Percentiles rank a stretch among this genome's conserved stretches.
Evolutionary conservation across 2,329 filamentous ascomycete species (phyloP).

Genomic region (Aspergillus novoparasiticus): DNA sequence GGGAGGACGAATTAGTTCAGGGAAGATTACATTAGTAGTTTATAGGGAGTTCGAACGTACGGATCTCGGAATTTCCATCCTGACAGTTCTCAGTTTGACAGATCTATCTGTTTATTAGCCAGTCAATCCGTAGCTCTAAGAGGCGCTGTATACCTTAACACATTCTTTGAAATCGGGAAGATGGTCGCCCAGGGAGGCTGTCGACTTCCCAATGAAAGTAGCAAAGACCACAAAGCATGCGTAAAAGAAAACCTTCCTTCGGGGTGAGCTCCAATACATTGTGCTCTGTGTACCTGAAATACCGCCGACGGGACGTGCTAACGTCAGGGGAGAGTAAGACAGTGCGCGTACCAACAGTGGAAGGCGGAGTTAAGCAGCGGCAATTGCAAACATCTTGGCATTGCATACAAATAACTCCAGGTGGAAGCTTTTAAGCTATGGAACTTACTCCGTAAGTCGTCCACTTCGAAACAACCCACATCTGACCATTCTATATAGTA

Average conservation of each 20-base stretch:
- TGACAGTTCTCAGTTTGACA: slow-evolving; percentile 81
- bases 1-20: not conserved
- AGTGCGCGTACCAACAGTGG: slow-evolving; percentile 7
- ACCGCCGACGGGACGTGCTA: slow-evolving; percentile 9
- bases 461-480: not conserved
- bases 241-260: slow-evolving; percentile 24
- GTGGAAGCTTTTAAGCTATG: not conserved
- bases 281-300: slow-evolving; percentile 21
- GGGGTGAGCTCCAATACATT: slow-evolving; percentile 29
- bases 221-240: slow-evolving; percentile 37
- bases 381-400: slow-evolving; percentile 4
- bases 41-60: slow-evolving; percentile 55
- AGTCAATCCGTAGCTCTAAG: slow-evolving; percentile 6
- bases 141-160: slow-evolving; percentile 65
- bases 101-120: slow-evolving; percentile 56
- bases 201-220: slow-evolving; percentile 40
- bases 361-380: slow-evolving; percentile 18
- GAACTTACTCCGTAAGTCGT: not conserved
- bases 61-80: slow-evolving; percentile 65
- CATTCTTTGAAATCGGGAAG: slow-evolving; percentile 87
- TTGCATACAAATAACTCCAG: not conserved
- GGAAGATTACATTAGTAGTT: not conserved
- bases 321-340: slow-evolving; percentile 17
- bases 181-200: slow-evolving; percentile 79
- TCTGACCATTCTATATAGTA: not conserved